Evolutionary conservation across 1,284 basidiomycete genomes (phyloP).

Genomic region (Thelephora terrestris): DNA sequence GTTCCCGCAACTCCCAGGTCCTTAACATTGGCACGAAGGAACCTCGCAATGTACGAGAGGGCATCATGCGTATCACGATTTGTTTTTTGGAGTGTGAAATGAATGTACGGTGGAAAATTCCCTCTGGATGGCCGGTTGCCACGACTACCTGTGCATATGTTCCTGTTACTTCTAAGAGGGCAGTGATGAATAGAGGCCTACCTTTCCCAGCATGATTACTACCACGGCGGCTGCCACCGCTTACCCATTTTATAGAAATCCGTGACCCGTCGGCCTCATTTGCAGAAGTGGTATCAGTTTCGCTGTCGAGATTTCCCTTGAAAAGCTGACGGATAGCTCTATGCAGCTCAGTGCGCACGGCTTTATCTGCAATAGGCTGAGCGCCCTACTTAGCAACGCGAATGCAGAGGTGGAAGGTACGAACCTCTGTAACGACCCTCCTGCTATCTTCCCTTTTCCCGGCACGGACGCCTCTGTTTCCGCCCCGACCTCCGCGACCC

Average conservation of each 20-base stretch:
- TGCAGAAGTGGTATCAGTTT: slow-evolving; percentile 49
- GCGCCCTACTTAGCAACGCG: background rate
- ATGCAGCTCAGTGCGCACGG: slow-evolving; percentile 75
- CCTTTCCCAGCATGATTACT: slow-evolving; percentile 24
- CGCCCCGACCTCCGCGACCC: slow-evolving; percentile 30
- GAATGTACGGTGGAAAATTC: slow-evolving; percentile 82
- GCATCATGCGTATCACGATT: slow-evolving; percentile 98
- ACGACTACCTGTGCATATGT: slow-evolving; percentile 17
- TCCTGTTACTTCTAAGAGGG: slow-evolving; percentile 5
- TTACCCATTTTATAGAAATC: slow-evolving; percentile 69
- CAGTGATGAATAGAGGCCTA: background rate
- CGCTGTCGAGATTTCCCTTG: slow-evolving; percentile 73
- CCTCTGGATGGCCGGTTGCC: slow-evolving; percentile 41
- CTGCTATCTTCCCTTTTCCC: slow-evolving; percentile 50
- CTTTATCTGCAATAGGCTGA: slow-evolving; percentile 78
- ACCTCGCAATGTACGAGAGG: slow-evolving; percentile 68
- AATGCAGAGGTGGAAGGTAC: slow-evolving; percentile 21
- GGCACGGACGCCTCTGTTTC: slow-evolving; percentile 30
- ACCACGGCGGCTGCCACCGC: slow-evolving; percentile 32
- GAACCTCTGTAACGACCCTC: slow-evolving; percentile 72
- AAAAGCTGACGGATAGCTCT: slow-evolving; percentile 76
- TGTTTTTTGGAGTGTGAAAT: slow-evolving; percentile 95
- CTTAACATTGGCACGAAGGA: slow-evolving; percentile 64
- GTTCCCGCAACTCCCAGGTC: slow-evolving; percentile 91
- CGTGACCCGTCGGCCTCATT: slow-evolving; percentile 53